A percentile compares a stretch with the other conserved stretches of the same genome.
Evolutionary conservation across 495 filamentous ascomycete genomes (phyloP).

Genomic region (Tuber microsphaerosporum): DNA sequence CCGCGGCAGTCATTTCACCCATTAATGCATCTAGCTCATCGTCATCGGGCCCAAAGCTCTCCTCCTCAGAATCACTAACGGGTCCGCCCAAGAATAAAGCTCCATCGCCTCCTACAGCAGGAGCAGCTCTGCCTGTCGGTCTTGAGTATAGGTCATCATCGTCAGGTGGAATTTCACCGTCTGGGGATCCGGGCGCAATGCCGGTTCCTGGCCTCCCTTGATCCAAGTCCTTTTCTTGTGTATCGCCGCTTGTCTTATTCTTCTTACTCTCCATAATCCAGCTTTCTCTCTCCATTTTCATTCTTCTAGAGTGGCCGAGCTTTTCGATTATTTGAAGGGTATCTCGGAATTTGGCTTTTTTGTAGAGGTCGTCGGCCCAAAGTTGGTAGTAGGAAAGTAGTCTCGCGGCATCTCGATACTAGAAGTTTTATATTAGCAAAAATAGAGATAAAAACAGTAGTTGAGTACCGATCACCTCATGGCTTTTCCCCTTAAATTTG

Average conservation of each 20-base stretch:
- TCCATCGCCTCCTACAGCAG: background rate
- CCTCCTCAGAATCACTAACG: conserved; percentile 19
- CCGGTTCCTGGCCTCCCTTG: conserved; percentile 2
- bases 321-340: conserved; percentile 89
- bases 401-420: conserved; percentile 79
- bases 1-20: conserved; percentile 7
- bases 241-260: conserved; percentile 6
- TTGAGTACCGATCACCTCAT: conserved; percentile 58
- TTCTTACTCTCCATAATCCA: conserved; percentile 76
- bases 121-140: background rate
- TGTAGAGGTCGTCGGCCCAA: conserved; percentile 95
- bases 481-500: conserved; percentile 83
- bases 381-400: conserved; percentile 87
- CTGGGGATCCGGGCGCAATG: conserved; percentile 1
- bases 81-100: conserved; percentile 25
- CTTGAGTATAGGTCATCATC: conserved; percentile 32
- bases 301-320: conserved; percentile 68
- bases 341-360: conserved; percentile 87
- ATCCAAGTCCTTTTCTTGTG: conserved; percentile 6
- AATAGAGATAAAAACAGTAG: background rate
- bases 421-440: conserved; percentile 18
- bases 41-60: conserved; percentile 28
- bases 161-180: conserved; percentile 5
- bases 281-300: conserved; percentile 55
- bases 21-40: conserved; percentile 37